A percentile compares a stretch with the other conserved stretches of the same genome.
Evolutionary conservation across 495 filamentous ascomycete species (phyloP).

Genomic region (Penicillium odoratum): DNA sequence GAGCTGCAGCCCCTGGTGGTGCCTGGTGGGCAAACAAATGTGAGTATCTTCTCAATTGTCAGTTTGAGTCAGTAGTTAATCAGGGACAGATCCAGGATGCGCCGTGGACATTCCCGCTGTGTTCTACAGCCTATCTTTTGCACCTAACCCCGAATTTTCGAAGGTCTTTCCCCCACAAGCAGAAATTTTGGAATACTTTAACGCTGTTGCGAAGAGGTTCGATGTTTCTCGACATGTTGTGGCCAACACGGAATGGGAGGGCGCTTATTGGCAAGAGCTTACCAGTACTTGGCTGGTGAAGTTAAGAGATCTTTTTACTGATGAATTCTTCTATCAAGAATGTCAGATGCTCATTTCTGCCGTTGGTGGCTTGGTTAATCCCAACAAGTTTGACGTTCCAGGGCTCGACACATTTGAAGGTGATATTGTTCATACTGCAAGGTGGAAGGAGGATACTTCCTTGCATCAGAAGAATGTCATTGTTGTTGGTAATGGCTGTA

Average conservation of each 20-base stretch:
- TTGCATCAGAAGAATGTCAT: background rate
- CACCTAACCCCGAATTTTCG: background rate
- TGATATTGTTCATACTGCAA: background rate
- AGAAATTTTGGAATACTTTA: background rate
- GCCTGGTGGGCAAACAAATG: slow-evolving; percentile 30
- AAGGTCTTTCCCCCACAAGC: background rate
- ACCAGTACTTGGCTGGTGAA: background rate
- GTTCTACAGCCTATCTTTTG: background rate
- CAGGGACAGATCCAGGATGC: background rate
- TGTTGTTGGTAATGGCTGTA: background rate
- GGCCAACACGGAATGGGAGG: background rate
- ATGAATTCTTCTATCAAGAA: slow-evolving; percentile 22
- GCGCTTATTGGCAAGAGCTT: background rate
- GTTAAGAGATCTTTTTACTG: slow-evolving; percentile 17
- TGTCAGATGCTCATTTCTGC: slow-evolving; percentile 51
- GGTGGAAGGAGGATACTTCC: background rate
- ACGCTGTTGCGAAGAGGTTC: background rate
- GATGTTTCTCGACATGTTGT: background rate
- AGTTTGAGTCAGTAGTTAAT: background rate
- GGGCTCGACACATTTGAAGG: background rate
- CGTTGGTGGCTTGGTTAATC: slow-evolving; percentile 40
- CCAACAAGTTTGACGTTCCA: background rate
- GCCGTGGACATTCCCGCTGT: background rate
- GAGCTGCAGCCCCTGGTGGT: slow-evolving; percentile 19
- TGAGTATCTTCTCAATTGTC: background rate